Evolutionary conservation across 129 eudicot genomes (phyloP).

Genomic region (Pulicaria dysenterica): DNA sequence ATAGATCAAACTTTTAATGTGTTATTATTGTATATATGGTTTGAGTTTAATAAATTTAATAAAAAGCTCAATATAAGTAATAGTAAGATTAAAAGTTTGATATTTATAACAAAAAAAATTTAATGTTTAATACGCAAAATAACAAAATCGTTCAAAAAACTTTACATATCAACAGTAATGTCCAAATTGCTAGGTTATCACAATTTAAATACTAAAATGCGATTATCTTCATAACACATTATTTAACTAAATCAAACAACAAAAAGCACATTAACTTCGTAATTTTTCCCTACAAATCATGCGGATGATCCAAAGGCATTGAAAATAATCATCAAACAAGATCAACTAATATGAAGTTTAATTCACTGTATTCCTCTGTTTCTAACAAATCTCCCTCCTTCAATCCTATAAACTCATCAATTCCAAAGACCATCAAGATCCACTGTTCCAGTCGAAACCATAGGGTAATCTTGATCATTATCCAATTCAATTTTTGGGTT

Average conservation of each 20-base stretch:
- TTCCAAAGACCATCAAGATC: constrained; percentile 69
- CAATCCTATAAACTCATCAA: constrained; percentile 36
- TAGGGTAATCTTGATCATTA: constrained; percentile 38
- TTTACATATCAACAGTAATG: no score
- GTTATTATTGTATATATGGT: no score
- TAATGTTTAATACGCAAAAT: no score
- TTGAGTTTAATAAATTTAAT: no score
- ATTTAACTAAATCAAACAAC: neutral
- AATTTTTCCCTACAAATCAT: constrained; percentile 16
- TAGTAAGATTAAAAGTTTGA: no score
- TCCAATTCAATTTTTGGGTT: constrained; percentile 30
- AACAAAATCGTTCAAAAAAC: no score
- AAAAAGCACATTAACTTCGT: neutral
- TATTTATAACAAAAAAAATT: no score
- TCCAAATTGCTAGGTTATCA: no score
- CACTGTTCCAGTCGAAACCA: constrained; percentile 38
- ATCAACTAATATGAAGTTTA: constrained; percentile 2
- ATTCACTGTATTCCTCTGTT: neutral
- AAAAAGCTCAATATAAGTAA: no score
- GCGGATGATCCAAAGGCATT: constrained; percentile 2
- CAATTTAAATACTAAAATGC: neutral
- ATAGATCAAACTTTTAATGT: no score
- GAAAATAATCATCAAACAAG: constrained; percentile 6
- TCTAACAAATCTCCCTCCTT: constrained; percentile 9
- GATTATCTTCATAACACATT: neutral